phyloP scores from a whole-genome alignment of 2,329 filamentous ascomycete species.

The Fusarium sp. region DNA sequence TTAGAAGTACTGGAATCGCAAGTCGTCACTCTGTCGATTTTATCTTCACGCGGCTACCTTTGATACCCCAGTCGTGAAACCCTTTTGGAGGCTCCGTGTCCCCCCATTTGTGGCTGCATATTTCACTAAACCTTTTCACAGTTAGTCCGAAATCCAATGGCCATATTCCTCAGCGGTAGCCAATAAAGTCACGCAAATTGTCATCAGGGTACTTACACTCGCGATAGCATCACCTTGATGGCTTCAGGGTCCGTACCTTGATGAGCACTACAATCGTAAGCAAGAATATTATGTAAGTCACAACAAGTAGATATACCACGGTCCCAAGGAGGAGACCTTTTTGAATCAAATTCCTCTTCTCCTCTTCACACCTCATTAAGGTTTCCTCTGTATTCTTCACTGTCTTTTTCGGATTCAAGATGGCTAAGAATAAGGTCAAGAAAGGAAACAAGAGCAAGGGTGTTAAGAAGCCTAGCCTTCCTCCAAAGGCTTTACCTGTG shows the following conservation, averaged over 20 bases:
- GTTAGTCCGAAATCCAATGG: not conserved
- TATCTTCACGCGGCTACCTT: too few relatives aligned
- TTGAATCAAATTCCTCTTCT: too few relatives aligned
- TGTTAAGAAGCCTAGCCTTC: slow-evolving; percentile 17
- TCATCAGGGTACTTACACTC: slow-evolving; percentile 19
- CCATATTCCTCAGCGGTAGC: not conserved
- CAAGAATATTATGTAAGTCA: not conserved
- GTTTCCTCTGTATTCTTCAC: too few relatives aligned
- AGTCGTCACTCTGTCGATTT: not conserved
- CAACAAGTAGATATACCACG: slow-evolving; percentile 8
- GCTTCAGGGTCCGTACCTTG: slow-evolving; percentile 21
- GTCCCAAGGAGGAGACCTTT: too few relatives aligned
- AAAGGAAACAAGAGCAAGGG: slow-evolving; percentile 17
- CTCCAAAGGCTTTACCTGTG: slow-evolving; percentile 44
- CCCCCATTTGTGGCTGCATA: not conserved
- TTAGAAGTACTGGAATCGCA: too few relatives aligned
- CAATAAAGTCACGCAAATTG: slow-evolving; percentile 19
- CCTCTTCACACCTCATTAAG: too few relatives aligned
- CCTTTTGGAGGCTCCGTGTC: slow-evolving; percentile 17
- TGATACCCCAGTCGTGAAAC: not conserved
- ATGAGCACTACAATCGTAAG: slow-evolving; percentile 20
- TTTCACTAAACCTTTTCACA: not conserved
- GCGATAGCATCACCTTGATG: slow-evolving; percentile 33
- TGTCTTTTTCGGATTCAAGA: not conserved
- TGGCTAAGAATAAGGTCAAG: slow-evolving; percentile 30